Evolutionary conservation across 1,139 yeast genomes (phyloP).

Genomic region (Debaryomycetaceae sp.): DNA sequence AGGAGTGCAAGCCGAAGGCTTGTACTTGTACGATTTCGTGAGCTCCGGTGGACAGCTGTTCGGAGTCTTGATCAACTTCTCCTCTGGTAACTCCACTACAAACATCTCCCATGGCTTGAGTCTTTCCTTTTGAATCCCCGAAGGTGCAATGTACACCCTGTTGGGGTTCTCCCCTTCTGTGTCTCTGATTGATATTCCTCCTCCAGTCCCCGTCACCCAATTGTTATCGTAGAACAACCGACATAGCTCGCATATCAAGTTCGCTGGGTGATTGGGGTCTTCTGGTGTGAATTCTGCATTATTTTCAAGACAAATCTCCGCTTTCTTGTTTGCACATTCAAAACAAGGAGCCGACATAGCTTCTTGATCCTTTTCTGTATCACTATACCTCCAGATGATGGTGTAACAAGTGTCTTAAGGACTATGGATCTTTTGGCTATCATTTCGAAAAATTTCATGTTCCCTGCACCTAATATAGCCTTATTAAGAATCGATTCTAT

Average conservation of each 20-base stretch:
- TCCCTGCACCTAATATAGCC: not conserved
- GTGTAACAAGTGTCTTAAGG: not conserved
- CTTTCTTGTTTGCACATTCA: no score
- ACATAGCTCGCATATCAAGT: conserved; percentile 80
- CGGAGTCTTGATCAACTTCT: conserved; percentile 60
- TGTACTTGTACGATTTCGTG: conserved; percentile 48
- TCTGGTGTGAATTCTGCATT: not conserved
- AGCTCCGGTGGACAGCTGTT: conserved; percentile 38
- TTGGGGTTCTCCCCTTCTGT: conserved; percentile 43
- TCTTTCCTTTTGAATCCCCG: conserved; percentile 93
- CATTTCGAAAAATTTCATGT: not conserved
- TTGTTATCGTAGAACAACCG: conserved; percentile 71
- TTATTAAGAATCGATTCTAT: not conserved
- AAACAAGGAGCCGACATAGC: conserved; percentile 1
- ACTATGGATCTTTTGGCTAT: not conserved
- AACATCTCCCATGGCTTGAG: conserved; percentile 81
- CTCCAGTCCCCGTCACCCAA: conserved; percentile 97
- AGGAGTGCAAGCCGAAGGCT: conserved; percentile 94
- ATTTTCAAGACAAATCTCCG: not conserved
- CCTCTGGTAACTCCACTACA: conserved; percentile 60
- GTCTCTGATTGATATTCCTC: conserved; percentile 82
- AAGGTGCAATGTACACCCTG: conserved; percentile 77
- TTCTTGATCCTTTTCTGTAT: no score
- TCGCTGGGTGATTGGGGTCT: conserved; percentile 64
- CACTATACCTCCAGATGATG: no score